Conservation (phyloP, 495 filamentous ascomycete genomes). For the Lentithecium fluviatile region DNA sequence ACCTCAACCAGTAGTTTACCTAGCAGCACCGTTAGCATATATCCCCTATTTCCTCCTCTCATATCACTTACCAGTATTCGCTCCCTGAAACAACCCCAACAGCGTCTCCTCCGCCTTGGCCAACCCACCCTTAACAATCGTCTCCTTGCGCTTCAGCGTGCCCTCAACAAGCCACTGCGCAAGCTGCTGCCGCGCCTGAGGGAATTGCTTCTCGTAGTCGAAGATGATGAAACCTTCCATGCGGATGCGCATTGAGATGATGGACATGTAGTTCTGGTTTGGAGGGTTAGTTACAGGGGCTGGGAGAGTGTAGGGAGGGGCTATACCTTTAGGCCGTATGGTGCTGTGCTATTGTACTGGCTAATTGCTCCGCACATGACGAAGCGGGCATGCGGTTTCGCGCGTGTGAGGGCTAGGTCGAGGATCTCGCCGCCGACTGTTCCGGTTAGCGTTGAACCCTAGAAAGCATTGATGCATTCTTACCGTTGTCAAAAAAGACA, state of each 20-base stretch:
- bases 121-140: constrained; percentile 54
- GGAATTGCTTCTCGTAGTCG: constrained; percentile 52
- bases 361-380: constrained; percentile 57
- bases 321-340: constrained; percentile 43
- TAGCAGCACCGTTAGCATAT: no score
- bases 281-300: neutral
- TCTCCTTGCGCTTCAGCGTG: constrained; percentile 57
- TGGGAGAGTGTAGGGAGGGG: neutral
- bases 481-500: constrained; percentile 60
- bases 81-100: constrained; percentile 52
- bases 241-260: constrained; percentile 49
- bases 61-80: constrained; percentile 49
- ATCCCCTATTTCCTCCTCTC: no score
- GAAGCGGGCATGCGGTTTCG: constrained; percentile 51
- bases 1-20: constrained; percentile 33
- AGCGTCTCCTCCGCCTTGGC: constrained; percentile 51
- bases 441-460: constrained; percentile 41
- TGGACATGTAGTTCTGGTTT: constrained; percentile 49
- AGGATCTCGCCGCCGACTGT: constrained; percentile 55
- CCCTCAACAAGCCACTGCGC: constrained; percentile 53
- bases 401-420: constrained; percentile 52
- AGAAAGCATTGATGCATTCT: constrained; percentile 51
- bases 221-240: constrained; percentile 60
- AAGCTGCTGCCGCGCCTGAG: constrained; percentile 49
- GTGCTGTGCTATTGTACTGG: constrained; percentile 53